Evolutionary conservation across 768 basidiomycete species (phyloP).

Genomic region (Tylopilus intermedius): DNA sequence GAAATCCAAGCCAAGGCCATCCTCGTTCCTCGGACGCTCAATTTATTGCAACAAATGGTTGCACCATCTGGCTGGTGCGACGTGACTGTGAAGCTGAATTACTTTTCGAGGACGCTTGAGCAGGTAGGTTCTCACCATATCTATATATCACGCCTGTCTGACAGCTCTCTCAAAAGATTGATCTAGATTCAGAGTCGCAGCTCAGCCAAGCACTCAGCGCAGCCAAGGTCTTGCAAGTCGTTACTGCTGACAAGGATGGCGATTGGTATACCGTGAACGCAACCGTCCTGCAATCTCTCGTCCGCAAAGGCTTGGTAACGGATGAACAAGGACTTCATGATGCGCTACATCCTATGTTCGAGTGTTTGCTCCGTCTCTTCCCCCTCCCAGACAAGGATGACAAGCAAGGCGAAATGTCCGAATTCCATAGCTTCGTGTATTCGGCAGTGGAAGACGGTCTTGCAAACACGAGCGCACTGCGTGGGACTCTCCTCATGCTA

Average conservation of each 20-base stretch:
- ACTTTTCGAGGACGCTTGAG: constrained; percentile 80
- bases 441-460: constrained; percentile 73
- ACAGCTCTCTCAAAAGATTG: constrained; percentile 44
- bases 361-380: constrained; percentile 69
- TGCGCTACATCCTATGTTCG: constrained; percentile 72
- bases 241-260: constrained; percentile 77
- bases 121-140: constrained; percentile 42
- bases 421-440: constrained; percentile 75
- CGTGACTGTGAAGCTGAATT: constrained; percentile 86
- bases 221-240: constrained; percentile 84
- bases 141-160: constrained; percentile 14
- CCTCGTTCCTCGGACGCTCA: constrained; percentile 59
- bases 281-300: constrained; percentile 67
- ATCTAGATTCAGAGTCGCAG: constrained; percentile 62
- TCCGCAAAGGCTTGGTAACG: constrained; percentile 80
- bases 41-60: constrained; percentile 71
- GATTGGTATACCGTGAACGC: constrained; percentile 77
- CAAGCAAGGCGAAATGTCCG: constrained; percentile 60
- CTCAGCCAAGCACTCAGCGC: constrained; percentile 75
- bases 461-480: constrained; percentile 63
- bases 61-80: constrained; percentile 85
- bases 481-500: constrained; percentile 81
- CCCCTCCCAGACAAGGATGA: constrained; percentile 80
- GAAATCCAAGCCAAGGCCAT: constrained; percentile 37
- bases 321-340: constrained; percentile 81